These are phyloP conservation scores for Apodospora peruviana DNA, from an alignment of 495 filamentous ascomycete genomes.

Conservation along the genomic window DNA sequence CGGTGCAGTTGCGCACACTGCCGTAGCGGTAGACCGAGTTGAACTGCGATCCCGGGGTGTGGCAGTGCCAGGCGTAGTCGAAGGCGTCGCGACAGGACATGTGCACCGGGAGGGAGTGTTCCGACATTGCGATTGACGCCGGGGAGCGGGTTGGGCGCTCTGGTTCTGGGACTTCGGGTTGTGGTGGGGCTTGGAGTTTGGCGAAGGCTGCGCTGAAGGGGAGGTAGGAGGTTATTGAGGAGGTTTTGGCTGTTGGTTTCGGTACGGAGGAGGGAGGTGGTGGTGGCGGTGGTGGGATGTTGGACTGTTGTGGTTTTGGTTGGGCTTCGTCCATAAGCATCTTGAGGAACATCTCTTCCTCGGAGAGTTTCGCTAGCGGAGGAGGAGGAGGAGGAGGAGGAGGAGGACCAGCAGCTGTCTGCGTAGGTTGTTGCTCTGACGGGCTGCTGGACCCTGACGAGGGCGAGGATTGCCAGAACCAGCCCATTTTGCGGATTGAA, in stretches of 20 bases:
- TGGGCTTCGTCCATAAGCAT: slow-evolving; percentile 28
- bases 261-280: background rate
- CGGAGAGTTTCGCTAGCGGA: slow-evolving; percentile 18
- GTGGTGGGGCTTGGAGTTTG: slow-evolving; percentile 1
- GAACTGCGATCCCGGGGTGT: slow-evolving; percentile 85
- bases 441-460: background rate
- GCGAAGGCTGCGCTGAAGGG: background rate
- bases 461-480: slow-evolving; percentile 38
- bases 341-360: slow-evolving; percentile 37
- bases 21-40: slow-evolving; percentile 78
- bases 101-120: slow-evolving; percentile 64
- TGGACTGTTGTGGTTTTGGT: background rate
- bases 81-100: slow-evolving; percentile 90
- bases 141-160: slow-evolving; percentile 11
- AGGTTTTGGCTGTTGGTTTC: slow-evolving; percentile 2
- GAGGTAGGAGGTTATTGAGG: background rate
- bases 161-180: slow-evolving; percentile 2
- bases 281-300: background rate
- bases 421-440: slow-evolving; percentile 6
- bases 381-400: slow-evolving; percentile 9
- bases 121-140: slow-evolving; percentile 32
- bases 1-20: slow-evolving; percentile 60
- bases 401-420: too few relatives aligned
- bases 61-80: slow-evolving; percentile 93
- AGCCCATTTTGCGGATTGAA: slow-evolving; percentile 39